Evolutionary conservation across 2,329 filamentous ascomycete species (phyloP), one percentile per base, ranked within the genome.

Genomic region (Alternaria sp.): DNA sequence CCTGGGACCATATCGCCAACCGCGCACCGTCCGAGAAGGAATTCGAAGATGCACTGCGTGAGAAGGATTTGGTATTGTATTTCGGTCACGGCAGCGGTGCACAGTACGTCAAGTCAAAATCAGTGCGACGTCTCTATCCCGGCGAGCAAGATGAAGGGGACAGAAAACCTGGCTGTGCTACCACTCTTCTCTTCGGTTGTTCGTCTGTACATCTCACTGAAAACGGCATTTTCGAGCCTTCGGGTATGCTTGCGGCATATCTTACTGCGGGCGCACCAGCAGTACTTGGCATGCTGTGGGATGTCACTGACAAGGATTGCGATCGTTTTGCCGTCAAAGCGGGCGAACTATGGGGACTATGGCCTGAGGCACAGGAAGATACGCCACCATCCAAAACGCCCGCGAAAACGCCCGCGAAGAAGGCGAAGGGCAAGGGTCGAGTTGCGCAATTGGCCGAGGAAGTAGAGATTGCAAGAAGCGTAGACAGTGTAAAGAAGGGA

Each of bases 301-400:
- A 99, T 79, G 96, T 99, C 54, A 99, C 96, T 10, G 96, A 99
- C 78, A 92, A 92, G 74, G 96, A 99, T 79, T 97, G 97, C 78
- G 96, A 99, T 82, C 91, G 94, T 17, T 97, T 97, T 79, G 92
- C 94, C 0, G 89, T 90, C 32, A 85, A 87, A 25, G 84, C 91
- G 3, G 91, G 97, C 77, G 91, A 96, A 76, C 86, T 91, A 72
- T 99, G 96, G 96, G 96, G 96, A 0, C 79, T 99, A 7, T 83
- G 79, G 85, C 85, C 61, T 79, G 74, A 81, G 83, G 83, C 47
- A 79, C 67, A 79, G 52, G 69, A 71, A 19, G 71, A 74, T 3
- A 56, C 51, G 15, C 21, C 44, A 50, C 72, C 69, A 64, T 68
- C 69, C 64, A 74, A 71, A 66, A 61, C 71, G 40, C 69, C 63